Evolutionary conservation across 1,284 basidiomycete genomes (phyloP).

Genomic region (Cutaneotrichosporon dermatis): DNA sequence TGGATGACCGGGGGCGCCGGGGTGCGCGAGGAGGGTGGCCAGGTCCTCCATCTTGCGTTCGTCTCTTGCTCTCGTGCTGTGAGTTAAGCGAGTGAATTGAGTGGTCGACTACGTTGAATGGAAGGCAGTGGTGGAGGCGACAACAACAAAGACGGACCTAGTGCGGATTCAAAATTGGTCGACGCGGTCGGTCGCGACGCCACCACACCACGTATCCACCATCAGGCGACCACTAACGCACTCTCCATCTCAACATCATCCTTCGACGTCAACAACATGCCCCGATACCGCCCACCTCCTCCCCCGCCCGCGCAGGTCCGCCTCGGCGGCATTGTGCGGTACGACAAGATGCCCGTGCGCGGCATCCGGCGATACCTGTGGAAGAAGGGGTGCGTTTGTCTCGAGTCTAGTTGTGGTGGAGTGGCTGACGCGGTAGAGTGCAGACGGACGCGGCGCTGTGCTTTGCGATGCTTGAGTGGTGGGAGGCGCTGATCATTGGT

Average conservation of each 20-base stretch:
- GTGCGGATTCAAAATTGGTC: conserved; percentile 1
- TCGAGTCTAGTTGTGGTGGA: not conserved
- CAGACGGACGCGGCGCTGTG: conserved; percentile 41
- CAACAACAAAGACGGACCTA: not conserved
- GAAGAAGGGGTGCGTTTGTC: conserved; percentile 25
- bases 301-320: conserved; percentile 20
- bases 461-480: conserved; percentile 45
- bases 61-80: not conserved
- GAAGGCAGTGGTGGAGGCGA: not conserved
- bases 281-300: conserved; percentile 22
- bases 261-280: conserved; percentile 16
- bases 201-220: not conserved
- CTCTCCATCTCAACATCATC: not conserved
- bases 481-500: conserved; percentile 46
- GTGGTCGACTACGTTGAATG: no score
- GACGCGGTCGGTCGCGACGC: not conserved
- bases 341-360: conserved; percentile 15
- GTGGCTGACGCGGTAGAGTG: conserved; percentile 25
- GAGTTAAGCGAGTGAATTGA: not conserved
- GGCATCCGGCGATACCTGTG: conserved; percentile 30
- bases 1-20: conserved; percentile 62
- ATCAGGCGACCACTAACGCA: no score
- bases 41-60: conserved; percentile 36
- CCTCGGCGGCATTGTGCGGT: conserved; percentile 18
- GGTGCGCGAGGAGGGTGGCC: conserved; percentile 53